These are phyloP conservation scores for Mycocentrospora acerina DNA, from an alignment of 2,329 filamentous ascomycete genomes.

Conservation along the genomic window DNA sequence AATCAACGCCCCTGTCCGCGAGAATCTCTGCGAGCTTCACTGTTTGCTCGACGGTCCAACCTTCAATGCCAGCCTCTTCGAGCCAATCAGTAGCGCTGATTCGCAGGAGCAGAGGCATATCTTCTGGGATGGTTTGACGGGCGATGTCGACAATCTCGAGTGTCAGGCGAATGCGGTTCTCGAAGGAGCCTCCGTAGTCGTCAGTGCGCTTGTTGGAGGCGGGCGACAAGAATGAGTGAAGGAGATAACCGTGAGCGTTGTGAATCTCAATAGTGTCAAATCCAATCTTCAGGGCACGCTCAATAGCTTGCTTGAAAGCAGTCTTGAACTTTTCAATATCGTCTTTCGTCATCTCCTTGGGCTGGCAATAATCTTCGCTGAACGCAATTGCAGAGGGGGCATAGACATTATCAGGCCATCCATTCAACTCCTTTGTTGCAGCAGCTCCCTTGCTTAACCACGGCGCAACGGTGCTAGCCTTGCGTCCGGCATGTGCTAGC, in stretches of 20 bases:
- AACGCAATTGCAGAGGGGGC: slow-evolving; percentile 64
- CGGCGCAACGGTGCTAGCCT: slow-evolving; percentile 60
- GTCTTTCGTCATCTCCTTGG: slow-evolving; percentile 66
- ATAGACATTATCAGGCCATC: slow-evolving; percentile 57
- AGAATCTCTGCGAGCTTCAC: slow-evolving; percentile 66
- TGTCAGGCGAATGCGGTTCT: slow-evolving; percentile 69
- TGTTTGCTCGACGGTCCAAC: slow-evolving; percentile 69
- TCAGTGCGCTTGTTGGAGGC: slow-evolving; percentile 69
- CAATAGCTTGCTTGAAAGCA: slow-evolving; percentile 64
- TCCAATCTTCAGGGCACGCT: slow-evolving; percentile 58
- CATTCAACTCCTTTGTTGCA: slow-evolving; percentile 57
- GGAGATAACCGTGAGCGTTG: slow-evolving; percentile 75
- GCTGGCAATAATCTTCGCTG: slow-evolving; percentile 60
- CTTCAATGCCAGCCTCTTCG: slow-evolving; percentile 59
- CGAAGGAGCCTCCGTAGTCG: slow-evolving; percentile 67
- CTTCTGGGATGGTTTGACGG: slow-evolving; percentile 62
- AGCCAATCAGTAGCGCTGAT: slow-evolving; percentile 78
- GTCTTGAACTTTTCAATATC: slow-evolving; percentile 68
- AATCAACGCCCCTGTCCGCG: slow-evolving; percentile 72
- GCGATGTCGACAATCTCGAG: slow-evolving; percentile 67
- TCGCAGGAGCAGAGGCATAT: slow-evolving; percentile 72
- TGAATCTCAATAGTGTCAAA: slow-evolving; percentile 81
- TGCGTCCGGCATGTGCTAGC: slow-evolving; percentile 75
- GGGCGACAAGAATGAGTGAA: slow-evolving; percentile 70
- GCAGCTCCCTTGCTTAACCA: slow-evolving; percentile 62